Evolutionary conservation across 495 filamentous ascomycete genomes (phyloP).

Genomic region (Mycothermus thermophilus): DNA sequence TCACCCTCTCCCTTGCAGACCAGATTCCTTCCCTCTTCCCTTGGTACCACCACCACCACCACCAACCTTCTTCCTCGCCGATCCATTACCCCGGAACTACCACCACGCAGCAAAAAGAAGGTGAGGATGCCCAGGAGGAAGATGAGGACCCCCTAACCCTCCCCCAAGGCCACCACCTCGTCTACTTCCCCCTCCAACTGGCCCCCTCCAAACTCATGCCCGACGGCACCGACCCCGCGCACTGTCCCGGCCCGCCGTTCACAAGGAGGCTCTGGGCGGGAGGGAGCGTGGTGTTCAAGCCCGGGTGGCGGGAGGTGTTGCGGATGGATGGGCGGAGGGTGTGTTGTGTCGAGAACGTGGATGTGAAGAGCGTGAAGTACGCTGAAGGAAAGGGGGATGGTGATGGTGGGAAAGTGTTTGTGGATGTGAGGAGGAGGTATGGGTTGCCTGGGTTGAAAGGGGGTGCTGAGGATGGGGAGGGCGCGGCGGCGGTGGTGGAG

Average conservation of each 20-base stretch:
- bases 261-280: conserved; percentile 70
- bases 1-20: conserved; percentile 47
- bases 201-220: conserved; percentile 38
- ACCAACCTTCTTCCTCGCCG: conserved; percentile 7
- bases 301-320: conserved; percentile 8
- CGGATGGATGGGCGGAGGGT: conserved; percentile 36
- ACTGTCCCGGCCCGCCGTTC: conserved; percentile 51
- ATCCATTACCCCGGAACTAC: too few relatives aligned
- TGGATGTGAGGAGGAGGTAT: conserved; percentile 27
- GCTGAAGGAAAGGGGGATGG: conserved; percentile 11
- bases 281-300: conserved; percentile 34
- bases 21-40: conserved; percentile 29
- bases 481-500: conserved; percentile 8
- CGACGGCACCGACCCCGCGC: conserved; percentile 61
- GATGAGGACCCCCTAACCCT: conserved; percentile 13
- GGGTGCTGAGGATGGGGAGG: not conserved
- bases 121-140: not conserved
- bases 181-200: conserved; percentile 54
- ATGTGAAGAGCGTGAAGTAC: conserved; percentile 33
- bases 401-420: conserved; percentile 27
- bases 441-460: not conserved
- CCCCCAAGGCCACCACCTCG: conserved; percentile 55
- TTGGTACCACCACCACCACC: conserved; percentile 21
- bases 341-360: conserved; percentile 52
- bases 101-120: too few relatives aligned